Percentiles rank a stretch among this genome's conserved stretches.
Evolutionary conservation across 441 rosid genomes (phyloP).

Genomic region (Mallotus repandus): DNA sequence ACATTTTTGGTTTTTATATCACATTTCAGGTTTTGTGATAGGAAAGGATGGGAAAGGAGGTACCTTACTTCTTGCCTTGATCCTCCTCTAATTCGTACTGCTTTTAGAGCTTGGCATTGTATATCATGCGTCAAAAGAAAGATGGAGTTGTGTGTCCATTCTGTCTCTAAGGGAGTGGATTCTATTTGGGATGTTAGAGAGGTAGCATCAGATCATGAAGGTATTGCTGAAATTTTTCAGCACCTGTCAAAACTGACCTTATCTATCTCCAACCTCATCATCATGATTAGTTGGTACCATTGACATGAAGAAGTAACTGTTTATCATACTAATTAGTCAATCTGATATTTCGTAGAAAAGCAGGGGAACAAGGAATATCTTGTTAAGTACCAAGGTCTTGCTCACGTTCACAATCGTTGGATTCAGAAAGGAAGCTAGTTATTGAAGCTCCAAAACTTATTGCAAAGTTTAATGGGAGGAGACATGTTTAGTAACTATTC

Average conservation of each 20-base stretch:
- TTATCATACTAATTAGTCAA: neutral
- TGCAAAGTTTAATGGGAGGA: constrained; percentile 27
- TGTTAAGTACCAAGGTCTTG: constrained; percentile 42
- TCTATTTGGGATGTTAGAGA: constrained; percentile 36
- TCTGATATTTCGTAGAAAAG: constrained; percentile 17
- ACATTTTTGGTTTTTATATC: neutral
- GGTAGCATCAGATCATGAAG: constrained; percentile 24
- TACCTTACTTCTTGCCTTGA: constrained; percentile 23
- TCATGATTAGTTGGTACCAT: neutral
- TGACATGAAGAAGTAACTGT: neutral
- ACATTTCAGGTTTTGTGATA: neutral
- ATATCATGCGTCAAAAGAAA: constrained; percentile 28
- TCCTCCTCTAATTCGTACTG: constrained; percentile 29
- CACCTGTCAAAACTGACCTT: neutral
- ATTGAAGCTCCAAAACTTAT: constrained; percentile 27
- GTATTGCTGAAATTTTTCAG: constrained; percentile 26
- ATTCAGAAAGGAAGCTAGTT: constrained; percentile 27
- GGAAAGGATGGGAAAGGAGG: constrained; percentile 11
- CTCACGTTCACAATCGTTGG: constrained; percentile 41
- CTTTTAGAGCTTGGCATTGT: constrained; percentile 40
- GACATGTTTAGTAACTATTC: constrained; percentile 22
- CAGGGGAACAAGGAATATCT: constrained; percentile 30
- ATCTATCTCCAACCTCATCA: neutral
- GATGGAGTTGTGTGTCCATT: constrained; percentile 26
- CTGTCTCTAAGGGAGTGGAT: constrained; percentile 37